Base-by-base conservation (phyloP, 441 rosid species). In the Corymbia citriodora region DNA sequence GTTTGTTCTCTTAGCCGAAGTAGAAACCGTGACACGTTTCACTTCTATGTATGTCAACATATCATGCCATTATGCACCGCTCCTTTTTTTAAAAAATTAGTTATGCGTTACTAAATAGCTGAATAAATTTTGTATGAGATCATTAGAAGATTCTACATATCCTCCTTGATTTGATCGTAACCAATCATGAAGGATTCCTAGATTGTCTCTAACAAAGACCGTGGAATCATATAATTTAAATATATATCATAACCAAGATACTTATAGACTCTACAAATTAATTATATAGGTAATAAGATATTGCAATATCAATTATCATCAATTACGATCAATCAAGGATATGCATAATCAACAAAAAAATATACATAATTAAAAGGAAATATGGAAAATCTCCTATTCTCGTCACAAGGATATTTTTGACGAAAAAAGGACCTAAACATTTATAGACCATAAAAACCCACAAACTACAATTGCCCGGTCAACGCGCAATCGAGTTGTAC, bases 281-380 rank as follows among this genome's bases (percentile, higher is more conserved):
- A 72, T 13, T 36, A 36, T 1, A 18, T 72, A 72, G 27, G 82
- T 36, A 72, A 19, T 4, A 10, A 36, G 49, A 72, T 36, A 36
- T 10, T 3, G 3, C 14, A 19, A 72, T 36, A 18, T 19, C 48
- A 36, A 72, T 72, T 6, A 72, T 0, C 1, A 18, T 72, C 49
- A 19, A 36, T 72, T 18, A 18, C 2, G 45, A 72, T 72, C 48
- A 18, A 72, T 72, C 5, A 36, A 68, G 45, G 5, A 65, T 65
- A n/a, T 15, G 33, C 11, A 65, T 0, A 1, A 70, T 70, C 1
- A 1, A 70, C 33, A 8, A 12, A 70, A 23, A 9, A 2, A 16
- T 31, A 9, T 68, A 6, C 19, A 31, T 31, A 33, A 31, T 2
- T 9, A 68, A 68, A 68, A 29, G 18, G 19, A 68, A 12, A 70